These are phyloP conservation scores for Penicillium argentinense DNA, from an alignment of 495 filamentous ascomycete genomes.

Conservation along the genomic window DNA sequence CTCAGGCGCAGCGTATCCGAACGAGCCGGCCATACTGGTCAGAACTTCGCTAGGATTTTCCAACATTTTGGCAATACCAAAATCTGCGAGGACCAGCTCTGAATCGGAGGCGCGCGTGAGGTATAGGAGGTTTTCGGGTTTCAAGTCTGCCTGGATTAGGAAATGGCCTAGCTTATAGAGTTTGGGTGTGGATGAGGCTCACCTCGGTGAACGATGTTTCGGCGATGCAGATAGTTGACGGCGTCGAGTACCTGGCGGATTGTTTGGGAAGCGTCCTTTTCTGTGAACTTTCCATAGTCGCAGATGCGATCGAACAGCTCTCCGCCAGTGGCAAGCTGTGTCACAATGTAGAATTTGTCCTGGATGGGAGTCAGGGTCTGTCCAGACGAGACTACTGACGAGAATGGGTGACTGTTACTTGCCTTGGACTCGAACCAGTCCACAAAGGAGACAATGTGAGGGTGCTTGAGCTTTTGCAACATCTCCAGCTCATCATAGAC, in stretches of 20 bases:
- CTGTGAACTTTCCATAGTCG: constrained; percentile 97
- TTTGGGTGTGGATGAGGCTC: constrained; percentile 12
- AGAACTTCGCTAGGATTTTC: constrained; percentile 86
- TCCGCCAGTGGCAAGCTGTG: constrained; percentile 91
- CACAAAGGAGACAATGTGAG: constrained; percentile 95
- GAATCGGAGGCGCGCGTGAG: constrained; percentile 74
- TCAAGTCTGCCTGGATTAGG: constrained; percentile 68
- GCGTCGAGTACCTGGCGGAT: constrained; percentile 94
- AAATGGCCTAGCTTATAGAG: neutral
- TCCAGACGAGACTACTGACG: too few relatives aligned
- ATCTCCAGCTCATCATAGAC: constrained; percentile 96
- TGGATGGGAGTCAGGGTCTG: constrained; percentile 34
- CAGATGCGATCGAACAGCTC: constrained; percentile 98
- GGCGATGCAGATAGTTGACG: constrained; percentile 90
- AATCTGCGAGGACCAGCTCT: constrained; percentile 90
- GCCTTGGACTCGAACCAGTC: constrained; percentile 98
- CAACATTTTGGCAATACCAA: constrained; percentile 98
- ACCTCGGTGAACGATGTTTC: constrained; percentile 97
- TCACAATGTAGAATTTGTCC: constrained; percentile 99
- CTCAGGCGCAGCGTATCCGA: constrained; percentile 96
- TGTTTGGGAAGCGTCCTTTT: constrained; percentile 96
- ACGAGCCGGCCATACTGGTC: constrained; percentile 98
- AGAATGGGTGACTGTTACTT: constrained; percentile 5
- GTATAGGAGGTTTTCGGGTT: constrained; percentile 97
- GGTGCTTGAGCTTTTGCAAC: constrained; percentile 85